These are phyloP conservation scores for Serendipita sp. DNA, from an alignment of 768 basidiomycete species.

Conservation along the genomic window DNA sequence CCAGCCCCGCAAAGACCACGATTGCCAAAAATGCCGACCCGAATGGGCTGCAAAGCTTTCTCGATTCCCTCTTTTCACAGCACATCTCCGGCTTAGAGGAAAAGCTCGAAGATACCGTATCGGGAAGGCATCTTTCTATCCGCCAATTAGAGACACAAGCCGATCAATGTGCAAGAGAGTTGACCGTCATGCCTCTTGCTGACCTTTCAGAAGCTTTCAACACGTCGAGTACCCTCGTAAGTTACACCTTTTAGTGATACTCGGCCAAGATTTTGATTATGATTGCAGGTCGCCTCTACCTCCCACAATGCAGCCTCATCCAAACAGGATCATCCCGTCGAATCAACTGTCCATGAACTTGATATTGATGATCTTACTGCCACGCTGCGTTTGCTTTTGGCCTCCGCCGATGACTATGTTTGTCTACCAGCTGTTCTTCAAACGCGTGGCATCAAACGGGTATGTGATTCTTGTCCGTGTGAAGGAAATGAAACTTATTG, in stretches of 20 bases:
- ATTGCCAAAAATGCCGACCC: neutral
- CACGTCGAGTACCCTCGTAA: neutral
- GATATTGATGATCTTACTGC: neutral
- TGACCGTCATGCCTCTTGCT: constrained; percentile 12
- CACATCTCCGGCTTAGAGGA: neutral
- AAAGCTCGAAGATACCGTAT: neutral
- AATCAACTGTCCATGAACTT: neutral
- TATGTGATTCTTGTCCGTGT: neutral
- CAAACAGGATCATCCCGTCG: neutral
- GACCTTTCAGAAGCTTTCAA: constrained; percentile 12
- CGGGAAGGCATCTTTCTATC: neutral
- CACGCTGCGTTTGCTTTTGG: neutral
- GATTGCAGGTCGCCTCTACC: neutral
- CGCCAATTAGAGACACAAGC: neutral
- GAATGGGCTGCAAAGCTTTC: neutral
- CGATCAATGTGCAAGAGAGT: constrained; percentile 10
- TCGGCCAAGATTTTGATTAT: neutral
- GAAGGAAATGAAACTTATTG: neutral
- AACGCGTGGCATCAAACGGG: neutral
- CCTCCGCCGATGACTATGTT: neutral
- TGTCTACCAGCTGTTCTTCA: neutral
- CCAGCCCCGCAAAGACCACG: neutral
- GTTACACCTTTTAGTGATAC: neutral
- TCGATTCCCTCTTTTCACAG: neutral
- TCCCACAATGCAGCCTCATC: neutral